These are phyloP conservation scores for Alternaria brassicae DNA, from an alignment of 2,329 filamentous ascomycete species.

Conservation along the genomic window DNA sequence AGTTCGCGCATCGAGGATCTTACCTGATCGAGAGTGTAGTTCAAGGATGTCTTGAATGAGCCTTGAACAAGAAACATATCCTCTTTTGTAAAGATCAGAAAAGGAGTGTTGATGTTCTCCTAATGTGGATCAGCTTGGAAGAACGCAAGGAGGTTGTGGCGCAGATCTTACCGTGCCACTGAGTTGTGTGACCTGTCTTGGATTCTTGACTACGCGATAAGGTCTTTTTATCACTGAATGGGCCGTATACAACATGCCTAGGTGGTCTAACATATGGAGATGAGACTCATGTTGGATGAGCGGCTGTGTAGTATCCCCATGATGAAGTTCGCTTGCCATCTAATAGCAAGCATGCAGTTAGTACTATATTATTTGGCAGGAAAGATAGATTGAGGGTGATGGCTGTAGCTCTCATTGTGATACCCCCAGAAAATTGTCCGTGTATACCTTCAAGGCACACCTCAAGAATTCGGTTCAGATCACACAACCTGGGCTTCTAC, in stretches of 20 bases:
- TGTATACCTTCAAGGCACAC: not conserved
- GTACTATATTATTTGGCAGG: not conserved
- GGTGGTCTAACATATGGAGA: not conserved
- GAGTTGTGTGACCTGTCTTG: not conserved
- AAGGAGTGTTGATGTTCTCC: conserved; percentile 27
- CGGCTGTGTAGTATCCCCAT: not conserved
- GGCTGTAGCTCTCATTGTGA: too few species aligned
- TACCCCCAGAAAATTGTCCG: too few species aligned
- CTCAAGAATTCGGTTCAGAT: not conserved
- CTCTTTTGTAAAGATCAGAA: conserved; percentile 53
- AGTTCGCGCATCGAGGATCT: not conserved
- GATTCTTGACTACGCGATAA: not conserved
- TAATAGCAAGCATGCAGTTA: not conserved
- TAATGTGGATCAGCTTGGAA: not conserved
- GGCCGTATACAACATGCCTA: not conserved
- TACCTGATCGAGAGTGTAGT: conserved; percentile 1
- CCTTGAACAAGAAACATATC: conserved; percentile 56
- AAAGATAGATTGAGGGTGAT: too few species aligned
- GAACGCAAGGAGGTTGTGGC: not conserved
- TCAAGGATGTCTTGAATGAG: conserved; percentile 23
- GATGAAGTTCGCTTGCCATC: not conserved
- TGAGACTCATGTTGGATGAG: not conserved
- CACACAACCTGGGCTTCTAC: not conserved
- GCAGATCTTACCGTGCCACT: not conserved
- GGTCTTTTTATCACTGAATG: not conserved